Percentiles rank a stretch among this genome's conserved stretches.
Conservation (phyloP, 1,284 basidiomycete genomes). For the Cutaneotrichosporon cavernicola region DNA sequence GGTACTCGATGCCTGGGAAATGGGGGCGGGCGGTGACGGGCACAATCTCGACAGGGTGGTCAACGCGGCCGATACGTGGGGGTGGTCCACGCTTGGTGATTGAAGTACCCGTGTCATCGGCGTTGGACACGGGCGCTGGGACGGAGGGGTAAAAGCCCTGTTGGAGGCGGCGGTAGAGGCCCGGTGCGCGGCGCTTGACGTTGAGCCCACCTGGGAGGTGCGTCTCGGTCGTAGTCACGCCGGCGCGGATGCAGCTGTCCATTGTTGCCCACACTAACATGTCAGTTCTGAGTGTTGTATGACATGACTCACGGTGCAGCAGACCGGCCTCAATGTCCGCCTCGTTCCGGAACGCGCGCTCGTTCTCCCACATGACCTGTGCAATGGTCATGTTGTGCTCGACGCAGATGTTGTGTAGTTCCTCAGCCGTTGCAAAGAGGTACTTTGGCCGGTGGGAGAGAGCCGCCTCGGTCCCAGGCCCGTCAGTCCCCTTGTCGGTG, state of each 20-base stretch:
- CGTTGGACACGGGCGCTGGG: conserved; percentile 13
- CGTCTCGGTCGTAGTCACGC: conserved; percentile 73
- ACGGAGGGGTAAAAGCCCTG: conserved; percentile 56
- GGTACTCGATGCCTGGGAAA: conserved; percentile 90
- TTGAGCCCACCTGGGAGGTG: conserved; percentile 81
- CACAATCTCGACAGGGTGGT: conserved; percentile 79
- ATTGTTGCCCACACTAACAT: conserved; percentile 80
- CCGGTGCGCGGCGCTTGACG: conserved; percentile 75
- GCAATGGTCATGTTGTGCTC: conserved; percentile 76
- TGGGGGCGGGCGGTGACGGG: conserved; percentile 61
- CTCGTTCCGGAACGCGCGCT: conserved; percentile 72
- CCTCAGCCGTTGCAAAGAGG: conserved; percentile 32
- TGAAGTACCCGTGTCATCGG: conserved; percentile 42
- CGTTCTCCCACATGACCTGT: conserved; percentile 94
- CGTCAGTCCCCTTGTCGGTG: conserved; percentile 11
- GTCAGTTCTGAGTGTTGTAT: conserved; percentile 18
- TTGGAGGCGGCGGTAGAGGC: conserved; percentile 83
- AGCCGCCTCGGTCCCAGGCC: neutral
- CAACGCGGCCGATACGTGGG: conserved; percentile 42
- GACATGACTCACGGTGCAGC: conserved; percentile 31
- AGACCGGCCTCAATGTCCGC: conserved; percentile 75
- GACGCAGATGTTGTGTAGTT: conserved; percentile 33
- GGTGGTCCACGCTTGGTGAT: conserved; percentile 10
- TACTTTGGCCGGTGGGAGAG: conserved; percentile 61
- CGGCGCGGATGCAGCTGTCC: conserved; percentile 87